Conservation (phyloP, 805 yeast species). For the Nakazawaea anatomiae region DNA sequence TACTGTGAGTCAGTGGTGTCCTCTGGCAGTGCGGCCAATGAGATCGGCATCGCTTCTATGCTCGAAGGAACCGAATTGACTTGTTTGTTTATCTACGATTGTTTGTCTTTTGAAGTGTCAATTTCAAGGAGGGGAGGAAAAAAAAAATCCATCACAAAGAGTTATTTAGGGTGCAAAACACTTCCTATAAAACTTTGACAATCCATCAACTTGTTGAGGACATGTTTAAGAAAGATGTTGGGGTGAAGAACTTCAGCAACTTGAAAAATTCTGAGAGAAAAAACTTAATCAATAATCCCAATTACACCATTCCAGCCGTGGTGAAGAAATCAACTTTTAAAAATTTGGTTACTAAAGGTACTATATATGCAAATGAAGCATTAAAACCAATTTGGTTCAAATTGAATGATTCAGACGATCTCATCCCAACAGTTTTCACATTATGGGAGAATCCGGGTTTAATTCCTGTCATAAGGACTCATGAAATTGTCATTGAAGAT, state of each 20-base stretch:
- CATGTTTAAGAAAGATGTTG: slow-evolving; percentile 53
- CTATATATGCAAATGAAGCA: slow-evolving; percentile 56
- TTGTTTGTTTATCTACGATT: background rate
- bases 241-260: slow-evolving; percentile 69
- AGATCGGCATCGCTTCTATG: background rate
- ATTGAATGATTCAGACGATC: slow-evolving; percentile 39
- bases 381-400: slow-evolving; percentile 73
- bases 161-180: background rate
- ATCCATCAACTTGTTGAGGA: background rate
- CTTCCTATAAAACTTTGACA: no score
- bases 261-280: slow-evolving; percentile 79
- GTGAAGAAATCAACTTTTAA: slow-evolving; percentile 63
- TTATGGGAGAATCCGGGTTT: slow-evolving; percentile 65
- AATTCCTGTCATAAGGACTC: slow-evolving; percentile 66
- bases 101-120: background rate
- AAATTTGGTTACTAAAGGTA: slow-evolving; percentile 48
- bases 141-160: slow-evolving; percentile 4
- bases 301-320: slow-evolving; percentile 42
- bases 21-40: background rate
- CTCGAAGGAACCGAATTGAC: background rate
- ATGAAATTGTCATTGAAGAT: slow-evolving; percentile 58
- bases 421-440: slow-evolving; percentile 68
- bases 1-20: background rate
- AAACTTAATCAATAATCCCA: slow-evolving; percentile 36
- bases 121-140: background rate